Evolutionary conservation across 345 rosid genomes (phyloP).

Genomic region (Moricandia moricandioides): DNA sequence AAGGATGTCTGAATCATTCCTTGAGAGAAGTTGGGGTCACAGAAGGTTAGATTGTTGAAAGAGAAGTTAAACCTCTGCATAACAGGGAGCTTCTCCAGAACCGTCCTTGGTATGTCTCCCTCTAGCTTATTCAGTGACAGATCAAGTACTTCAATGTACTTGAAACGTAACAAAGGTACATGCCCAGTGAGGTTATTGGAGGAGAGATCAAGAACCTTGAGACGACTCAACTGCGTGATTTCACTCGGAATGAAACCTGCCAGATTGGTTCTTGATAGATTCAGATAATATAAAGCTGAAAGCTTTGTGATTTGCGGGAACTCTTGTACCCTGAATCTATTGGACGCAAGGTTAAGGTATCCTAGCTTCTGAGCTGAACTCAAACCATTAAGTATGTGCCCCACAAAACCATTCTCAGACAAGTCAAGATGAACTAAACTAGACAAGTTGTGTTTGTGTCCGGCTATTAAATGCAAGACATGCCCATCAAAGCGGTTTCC

Average conservation of each 20-base stretch:
- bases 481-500: slow-evolving; percentile 76
- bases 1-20: slow-evolving; percentile 53
- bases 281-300: slow-evolving; percentile 54
- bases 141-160: slow-evolving; percentile 58
- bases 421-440: slow-evolving; percentile 66
- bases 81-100: slow-evolving; percentile 49
- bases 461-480: slow-evolving; percentile 68
- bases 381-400: slow-evolving; percentile 54
- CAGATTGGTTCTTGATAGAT: slow-evolving; percentile 68
- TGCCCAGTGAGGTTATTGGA: slow-evolving; percentile 65
- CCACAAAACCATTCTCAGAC: slow-evolving; percentile 76
- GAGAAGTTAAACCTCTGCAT: slow-evolving; percentile 82
- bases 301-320: slow-evolving; percentile 55
- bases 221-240: slow-evolving; percentile 43
- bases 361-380: slow-evolving; percentile 55
- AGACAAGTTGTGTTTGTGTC: slow-evolving; percentile 53
- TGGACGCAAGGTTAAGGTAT: slow-evolving; percentile 74
- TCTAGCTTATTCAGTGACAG: slow-evolving; percentile 74
- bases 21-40: slow-evolving; percentile 51
- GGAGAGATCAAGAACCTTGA: slow-evolving; percentile 78
- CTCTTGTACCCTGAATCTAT: slow-evolving; percentile 56
- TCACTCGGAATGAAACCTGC: slow-evolving; percentile 51
- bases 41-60: slow-evolving; percentile 76
- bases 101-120: slow-evolving; percentile 61
- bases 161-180: slow-evolving; percentile 43